phyloP scores from a whole-genome alignment of 2,329 filamentous ascomycete species.

The Paramyrothecium sp. region DNA sequence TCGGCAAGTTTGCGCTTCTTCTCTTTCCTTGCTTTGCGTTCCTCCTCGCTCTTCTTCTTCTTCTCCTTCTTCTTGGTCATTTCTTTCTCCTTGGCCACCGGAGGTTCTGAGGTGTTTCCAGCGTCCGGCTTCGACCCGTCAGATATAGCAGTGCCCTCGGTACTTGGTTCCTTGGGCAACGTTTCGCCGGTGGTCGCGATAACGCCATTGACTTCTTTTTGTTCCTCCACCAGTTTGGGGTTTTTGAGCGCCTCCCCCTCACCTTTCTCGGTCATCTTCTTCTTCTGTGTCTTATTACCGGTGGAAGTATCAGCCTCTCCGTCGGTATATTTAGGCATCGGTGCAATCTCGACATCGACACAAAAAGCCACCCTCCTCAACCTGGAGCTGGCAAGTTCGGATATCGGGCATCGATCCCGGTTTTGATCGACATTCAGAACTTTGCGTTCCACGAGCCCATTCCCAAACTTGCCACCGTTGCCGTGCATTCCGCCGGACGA shows the following conservation, averaged over 20 bases:
- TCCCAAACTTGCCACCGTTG: slow-evolving; percentile 31
- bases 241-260: slow-evolving; percentile 75
- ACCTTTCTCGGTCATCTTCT: slow-evolving; percentile 64
- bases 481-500: slow-evolving; percentile 42
- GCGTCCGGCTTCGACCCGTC: slow-evolving; percentile 20
- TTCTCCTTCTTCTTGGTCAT: slow-evolving; percentile 81
- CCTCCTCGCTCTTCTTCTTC: slow-evolving; percentile 92
- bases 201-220: slow-evolving; percentile 32
- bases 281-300: slow-evolving; percentile 55
- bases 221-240: slow-evolving; percentile 56
- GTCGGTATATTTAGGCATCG: slow-evolving; percentile 75
- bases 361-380: slow-evolving; percentile 89
- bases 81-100: slow-evolving; percentile 35
- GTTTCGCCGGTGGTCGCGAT: slow-evolving; percentile 41
- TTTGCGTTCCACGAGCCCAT: slow-evolving; percentile 74
- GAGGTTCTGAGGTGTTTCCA: slow-evolving; percentile 18
- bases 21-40: slow-evolving; percentile 88
- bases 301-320: slow-evolving; percentile 42
- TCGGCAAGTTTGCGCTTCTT: slow-evolving; percentile 82
- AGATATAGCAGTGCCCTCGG: slow-evolving; percentile 22
- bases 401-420: slow-evolving; percentile 75
- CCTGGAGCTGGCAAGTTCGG: slow-evolving; percentile 77
- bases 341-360: slow-evolving; percentile 95
- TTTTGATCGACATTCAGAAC: slow-evolving; percentile 83
- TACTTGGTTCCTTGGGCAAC: slow-evolving; percentile 38